Percentiles rank a stretch among this genome's conserved stretches.
Evolutionary conservation across 495 filamentous ascomycete species (phyloP).

Genomic region (Aspergillus funiculosus): DNA sequence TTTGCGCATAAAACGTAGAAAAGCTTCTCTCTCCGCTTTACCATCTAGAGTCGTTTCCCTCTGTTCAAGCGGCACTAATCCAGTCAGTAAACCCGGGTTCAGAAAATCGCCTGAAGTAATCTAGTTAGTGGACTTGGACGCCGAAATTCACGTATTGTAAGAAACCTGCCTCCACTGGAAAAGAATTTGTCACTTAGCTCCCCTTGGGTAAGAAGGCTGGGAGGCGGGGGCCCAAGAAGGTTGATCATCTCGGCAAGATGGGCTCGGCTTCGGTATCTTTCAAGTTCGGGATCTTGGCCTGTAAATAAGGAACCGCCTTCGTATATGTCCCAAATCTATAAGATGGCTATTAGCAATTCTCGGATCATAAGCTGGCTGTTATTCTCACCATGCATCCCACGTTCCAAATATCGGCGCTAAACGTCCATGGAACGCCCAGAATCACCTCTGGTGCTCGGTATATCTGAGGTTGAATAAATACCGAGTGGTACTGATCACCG

Average conservation of each 20-base stretch:
- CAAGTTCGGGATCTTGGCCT: conserved; percentile 19
- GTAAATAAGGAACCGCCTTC: conserved; percentile 26
- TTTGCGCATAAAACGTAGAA: conserved; percentile 32
- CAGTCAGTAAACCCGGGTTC: conserved; percentile 8
- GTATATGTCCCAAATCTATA: conserved; percentile 30
- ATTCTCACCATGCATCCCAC: conserved; percentile 41
- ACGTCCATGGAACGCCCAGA: conserved; percentile 31
- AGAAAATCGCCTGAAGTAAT: conserved; percentile 16
- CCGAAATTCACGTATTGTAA: not conserved
- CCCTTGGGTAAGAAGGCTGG: conserved; percentile 28
- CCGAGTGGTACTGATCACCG: conserved; percentile 8
- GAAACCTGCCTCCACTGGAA: conserved; percentile 6
- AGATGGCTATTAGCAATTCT: too few species aligned
- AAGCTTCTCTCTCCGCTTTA: conserved; percentile 24
- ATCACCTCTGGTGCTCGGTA: conserved; percentile 42
- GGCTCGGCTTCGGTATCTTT: conserved; percentile 32
- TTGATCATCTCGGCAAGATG: conserved; percentile 40
- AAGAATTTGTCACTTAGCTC: conserved; percentile 15
- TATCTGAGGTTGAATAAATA: conserved; percentile 30
- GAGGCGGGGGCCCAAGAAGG: conserved; percentile 40
- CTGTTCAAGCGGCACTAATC: conserved; percentile 27
- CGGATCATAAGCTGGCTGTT: too few species aligned
- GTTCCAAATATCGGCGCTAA: conserved; percentile 37
- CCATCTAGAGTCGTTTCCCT: conserved; percentile 22
- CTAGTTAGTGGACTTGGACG: too few species aligned